A percentile compares a stretch with the other conserved stretches of the same genome.
Conservation (phyloP, 164 flowering plant species). For the Dillenia suffruticosa region DNA sequence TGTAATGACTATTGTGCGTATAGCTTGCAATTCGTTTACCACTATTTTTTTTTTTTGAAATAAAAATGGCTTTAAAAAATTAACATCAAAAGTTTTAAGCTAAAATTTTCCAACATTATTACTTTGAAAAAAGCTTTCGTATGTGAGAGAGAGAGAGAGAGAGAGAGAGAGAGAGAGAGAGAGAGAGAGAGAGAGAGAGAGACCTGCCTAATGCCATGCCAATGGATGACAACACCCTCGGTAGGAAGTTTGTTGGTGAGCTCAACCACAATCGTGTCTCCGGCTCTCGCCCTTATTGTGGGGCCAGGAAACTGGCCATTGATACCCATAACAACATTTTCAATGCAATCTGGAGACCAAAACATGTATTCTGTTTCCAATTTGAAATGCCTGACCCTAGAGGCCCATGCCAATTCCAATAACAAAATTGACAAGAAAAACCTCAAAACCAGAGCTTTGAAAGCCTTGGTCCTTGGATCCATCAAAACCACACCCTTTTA, state of each 20-base stretch:
- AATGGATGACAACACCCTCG: slow-evolving; percentile 86
- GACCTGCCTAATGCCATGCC: slow-evolving; percentile 96
- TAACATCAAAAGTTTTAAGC: too few relatives aligned
- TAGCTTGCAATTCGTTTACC: too few relatives aligned
- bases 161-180: background rate
- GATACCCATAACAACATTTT: slow-evolving; percentile 61
- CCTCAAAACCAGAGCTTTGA: background rate
- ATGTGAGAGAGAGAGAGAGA: slow-evolving; percentile 10
- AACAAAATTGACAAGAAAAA: slow-evolving; percentile 5
- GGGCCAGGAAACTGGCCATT: slow-evolving; percentile 96
- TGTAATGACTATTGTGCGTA: too few relatives aligned
- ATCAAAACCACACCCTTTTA: too few relatives aligned
- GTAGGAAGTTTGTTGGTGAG: slow-evolving; percentile 74
- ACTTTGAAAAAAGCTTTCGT: too few relatives aligned
- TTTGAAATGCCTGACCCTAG: slow-evolving; percentile 44
- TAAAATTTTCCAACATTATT: too few relatives aligned
- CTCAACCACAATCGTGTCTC: slow-evolving; percentile 68
- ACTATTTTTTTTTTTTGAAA: too few relatives aligned
- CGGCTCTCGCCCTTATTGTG: slow-evolving; percentile 61
- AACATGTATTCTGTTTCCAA: slow-evolving; percentile 70
- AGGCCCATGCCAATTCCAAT: slow-evolving; percentile 1
- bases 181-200: background rate
- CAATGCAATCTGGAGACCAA: slow-evolving; percentile 75
- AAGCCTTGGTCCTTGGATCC: background rate
- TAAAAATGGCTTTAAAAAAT: too few relatives aligned